Evolutionary conservation across 2,329 filamentous ascomycete genomes (phyloP).

Genomic region (Arthrobotrys entomopaga): DNA sequence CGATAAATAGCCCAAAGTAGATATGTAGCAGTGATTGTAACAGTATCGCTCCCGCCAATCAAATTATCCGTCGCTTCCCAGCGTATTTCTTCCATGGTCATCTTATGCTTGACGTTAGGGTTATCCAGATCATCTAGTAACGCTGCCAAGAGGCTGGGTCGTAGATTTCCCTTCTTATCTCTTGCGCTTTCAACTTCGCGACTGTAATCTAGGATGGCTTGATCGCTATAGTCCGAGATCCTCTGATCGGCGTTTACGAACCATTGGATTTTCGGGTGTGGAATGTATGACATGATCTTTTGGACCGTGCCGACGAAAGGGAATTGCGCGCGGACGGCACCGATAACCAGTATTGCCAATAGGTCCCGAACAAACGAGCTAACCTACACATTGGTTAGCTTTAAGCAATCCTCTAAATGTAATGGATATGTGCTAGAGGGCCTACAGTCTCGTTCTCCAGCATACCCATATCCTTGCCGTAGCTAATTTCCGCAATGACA

Average conservation of each 20-base stretch:
- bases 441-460: constrained; percentile 22
- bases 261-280: constrained; percentile 32
- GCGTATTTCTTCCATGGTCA: constrained; percentile 11
- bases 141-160: constrained; percentile 5
- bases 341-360: constrained; percentile 17
- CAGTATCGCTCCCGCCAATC: constrained; percentile 21
- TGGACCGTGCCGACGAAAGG: constrained; percentile 11
- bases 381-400: constrained; percentile 8
- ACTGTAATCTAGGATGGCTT: neutral
- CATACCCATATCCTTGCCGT: constrained; percentile 32
- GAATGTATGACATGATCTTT: constrained; percentile 9
- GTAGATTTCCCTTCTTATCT: constrained; percentile 14
- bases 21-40: constrained; percentile 15
- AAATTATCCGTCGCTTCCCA: constrained; percentile 15
- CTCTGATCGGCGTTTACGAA: constrained; percentile 13
- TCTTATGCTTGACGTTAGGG: constrained; percentile 10
- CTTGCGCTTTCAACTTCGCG: constrained; percentile 11
- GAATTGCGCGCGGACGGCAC: constrained; percentile 22
- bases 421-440: constrained; percentile 1
- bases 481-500: constrained; percentile 24
- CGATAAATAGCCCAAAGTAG: constrained; percentile 24
- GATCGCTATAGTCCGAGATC: constrained; percentile 14
- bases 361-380: constrained; percentile 22
- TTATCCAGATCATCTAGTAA: constrained; percentile 19
- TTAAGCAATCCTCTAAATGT: constrained; percentile 1